Percentiles rank a stretch among this genome's conserved stretches.
Evolutionary conservation across 2,329 filamentous ascomycete genomes (phyloP).

Genomic region (Cadophora gregata): DNA sequence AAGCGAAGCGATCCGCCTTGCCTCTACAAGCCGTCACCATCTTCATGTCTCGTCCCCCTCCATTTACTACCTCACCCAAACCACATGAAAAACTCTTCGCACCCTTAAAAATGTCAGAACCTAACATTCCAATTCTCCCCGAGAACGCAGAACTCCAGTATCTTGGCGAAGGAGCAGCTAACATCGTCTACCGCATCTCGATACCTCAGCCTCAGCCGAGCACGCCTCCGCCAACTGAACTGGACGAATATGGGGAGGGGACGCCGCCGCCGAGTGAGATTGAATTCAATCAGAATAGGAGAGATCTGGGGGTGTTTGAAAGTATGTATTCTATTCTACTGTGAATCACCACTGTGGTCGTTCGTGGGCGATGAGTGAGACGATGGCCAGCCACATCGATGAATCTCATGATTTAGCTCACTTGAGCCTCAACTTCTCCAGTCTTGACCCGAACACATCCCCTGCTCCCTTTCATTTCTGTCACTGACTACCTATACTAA

Average conservation of each 20-base stretch:
- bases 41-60: background rate
- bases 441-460: background rate
- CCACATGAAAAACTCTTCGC: background rate
- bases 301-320: slow-evolving; percentile 17
- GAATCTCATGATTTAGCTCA: background rate
- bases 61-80: background rate
- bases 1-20: background rate
- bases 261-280: slow-evolving; percentile 39
- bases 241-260: slow-evolving; percentile 46
- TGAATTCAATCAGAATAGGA: slow-evolving; percentile 22
- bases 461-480: background rate
- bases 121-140: slow-evolving; percentile 18
- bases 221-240: slow-evolving; percentile 35
- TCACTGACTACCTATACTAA: background rate
- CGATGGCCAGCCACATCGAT: background rate
- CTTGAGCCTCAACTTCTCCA: background rate
- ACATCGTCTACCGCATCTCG: slow-evolving; percentile 72
- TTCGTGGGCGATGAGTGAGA: too few species aligned
- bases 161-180: slow-evolving; percentile 75
- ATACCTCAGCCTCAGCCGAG: slow-evolving; percentile 36
- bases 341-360: too few species aligned
- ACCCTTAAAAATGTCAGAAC: background rate
- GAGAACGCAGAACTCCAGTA: slow-evolving; percentile 43
- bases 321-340: slow-evolving; percentile 26
- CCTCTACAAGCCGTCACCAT: background rate